These are phyloP conservation scores for Capsicum rhomboideum DNA, from an alignment of 257 asterid species.

Conservation along the genomic window DNA sequence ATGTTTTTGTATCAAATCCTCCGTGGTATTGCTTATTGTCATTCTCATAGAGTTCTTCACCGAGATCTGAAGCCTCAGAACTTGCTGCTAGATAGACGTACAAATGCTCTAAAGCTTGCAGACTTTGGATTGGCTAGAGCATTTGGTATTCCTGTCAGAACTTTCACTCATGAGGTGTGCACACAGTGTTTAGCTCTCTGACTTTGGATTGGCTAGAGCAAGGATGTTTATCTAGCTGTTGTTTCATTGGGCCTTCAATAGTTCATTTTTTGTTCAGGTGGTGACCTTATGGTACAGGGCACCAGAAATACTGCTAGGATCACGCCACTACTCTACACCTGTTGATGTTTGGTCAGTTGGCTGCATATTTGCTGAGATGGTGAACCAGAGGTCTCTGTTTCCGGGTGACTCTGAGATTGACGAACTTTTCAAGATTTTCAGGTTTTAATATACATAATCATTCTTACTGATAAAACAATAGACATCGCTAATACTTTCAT, in stretches of 20 bases:
- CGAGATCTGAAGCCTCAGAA: slow-evolving; percentile 97
- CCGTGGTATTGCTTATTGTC: slow-evolving; percentile 90
- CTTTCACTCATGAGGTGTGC: slow-evolving; percentile 88
- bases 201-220: too few relatives aligned
- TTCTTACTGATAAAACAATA: neutral
- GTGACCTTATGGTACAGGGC: slow-evolving; percentile 98
- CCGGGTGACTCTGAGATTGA: slow-evolving; percentile 98
- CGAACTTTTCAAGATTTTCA: slow-evolving; percentile 75
- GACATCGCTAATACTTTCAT: neutral
- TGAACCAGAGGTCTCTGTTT: slow-evolving; percentile 63
- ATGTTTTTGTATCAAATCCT: slow-evolving; percentile 76
- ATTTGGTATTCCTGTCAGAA: slow-evolving; percentile 93
- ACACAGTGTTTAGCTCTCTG: neutral
- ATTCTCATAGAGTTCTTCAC: slow-evolving; percentile 90
- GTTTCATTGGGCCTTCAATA: neutral
- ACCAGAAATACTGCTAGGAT: slow-evolving; percentile 93
- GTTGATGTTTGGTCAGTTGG: slow-evolving; percentile 98
- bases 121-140: slow-evolving; percentile 98
- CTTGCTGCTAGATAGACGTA: slow-evolving; percentile 85
- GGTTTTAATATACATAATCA: slow-evolving; percentile 35
- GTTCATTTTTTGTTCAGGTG: slow-evolving; percentile 40
- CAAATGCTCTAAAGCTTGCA: slow-evolving; percentile 84
- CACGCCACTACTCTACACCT: slow-evolving; percentile 89
- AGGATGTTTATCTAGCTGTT: neutral
- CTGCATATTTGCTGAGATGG: slow-evolving; percentile 98